phyloP scores from a whole-genome alignment of 768 basidiomycete genomes.

The Mrakia hoshinonis region DNA sequence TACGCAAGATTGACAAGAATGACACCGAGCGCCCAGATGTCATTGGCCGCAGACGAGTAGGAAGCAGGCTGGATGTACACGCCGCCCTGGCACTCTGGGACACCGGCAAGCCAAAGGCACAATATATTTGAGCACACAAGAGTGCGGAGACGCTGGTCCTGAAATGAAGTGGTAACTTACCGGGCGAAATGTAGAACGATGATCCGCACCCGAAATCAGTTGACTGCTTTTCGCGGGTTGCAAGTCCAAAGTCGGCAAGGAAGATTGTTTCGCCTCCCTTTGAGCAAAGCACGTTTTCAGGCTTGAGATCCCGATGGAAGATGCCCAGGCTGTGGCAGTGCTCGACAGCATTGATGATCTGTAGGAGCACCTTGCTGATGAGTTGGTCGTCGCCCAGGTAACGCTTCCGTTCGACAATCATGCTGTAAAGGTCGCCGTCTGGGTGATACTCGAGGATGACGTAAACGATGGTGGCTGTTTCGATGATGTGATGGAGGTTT shows the following conservation, averaged over 20 bases:
- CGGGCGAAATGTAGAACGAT: too few species aligned
- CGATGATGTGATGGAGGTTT: constrained; percentile 56
- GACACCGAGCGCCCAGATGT: too few species aligned
- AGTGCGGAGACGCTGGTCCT: too few species aligned
- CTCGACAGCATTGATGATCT: constrained; percentile 85
- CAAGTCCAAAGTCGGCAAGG: constrained; percentile 41
- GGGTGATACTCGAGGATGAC: constrained; percentile 85
- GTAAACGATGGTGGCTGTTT: constrained; percentile 56
- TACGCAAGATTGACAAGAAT: too few species aligned
- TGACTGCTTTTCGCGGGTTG: too few species aligned
- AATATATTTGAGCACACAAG: too few species aligned
- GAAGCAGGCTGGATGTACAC: too few species aligned
- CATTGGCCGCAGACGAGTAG: too few species aligned
- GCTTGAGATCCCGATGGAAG: constrained; percentile 94
- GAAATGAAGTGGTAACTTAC: too few species aligned
- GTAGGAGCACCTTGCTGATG: constrained; percentile 82
- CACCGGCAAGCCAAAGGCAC: too few species aligned
- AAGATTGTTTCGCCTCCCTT: constrained; percentile 17
- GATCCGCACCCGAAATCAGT: too few species aligned
- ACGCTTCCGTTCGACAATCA: constrained; percentile 54
- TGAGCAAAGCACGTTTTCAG: constrained; percentile 54
- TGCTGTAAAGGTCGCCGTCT: constrained; percentile 83
- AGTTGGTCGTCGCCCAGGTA: constrained; percentile 44
- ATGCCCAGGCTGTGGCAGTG: constrained; percentile 88
- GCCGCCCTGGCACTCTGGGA: too few species aligned